Evolutionary conservation across 441 rosid species (phyloP).

Genomic region (Populus hybrid): DNA sequence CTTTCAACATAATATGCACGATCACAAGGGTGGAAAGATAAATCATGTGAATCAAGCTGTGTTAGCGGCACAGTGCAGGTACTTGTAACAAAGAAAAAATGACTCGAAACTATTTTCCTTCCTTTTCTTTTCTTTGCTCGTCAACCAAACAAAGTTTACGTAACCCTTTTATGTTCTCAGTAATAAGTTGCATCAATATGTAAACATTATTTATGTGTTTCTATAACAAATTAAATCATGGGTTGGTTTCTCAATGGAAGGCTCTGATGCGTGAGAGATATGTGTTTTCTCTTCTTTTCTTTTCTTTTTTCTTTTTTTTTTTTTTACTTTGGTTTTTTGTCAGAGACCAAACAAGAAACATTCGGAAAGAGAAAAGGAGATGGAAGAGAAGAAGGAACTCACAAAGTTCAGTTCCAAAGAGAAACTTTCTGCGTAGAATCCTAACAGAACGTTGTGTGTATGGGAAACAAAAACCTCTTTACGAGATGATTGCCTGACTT

Average conservation of each 20-base stretch:
- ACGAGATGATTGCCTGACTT: not conserved
- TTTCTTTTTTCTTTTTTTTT: too few species aligned
- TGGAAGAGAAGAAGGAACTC: not conserved
- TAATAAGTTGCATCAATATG: not conserved
- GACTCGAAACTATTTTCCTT: not conserved
- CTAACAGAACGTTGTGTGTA: not conserved
- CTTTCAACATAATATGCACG: not conserved
- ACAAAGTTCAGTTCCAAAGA: not conserved
- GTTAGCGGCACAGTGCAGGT: not conserved
- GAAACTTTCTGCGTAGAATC: not conserved
- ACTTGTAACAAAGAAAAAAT: not conserved
- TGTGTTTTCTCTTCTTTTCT: not conserved
- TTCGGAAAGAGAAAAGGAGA: not conserved
- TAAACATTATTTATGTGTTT: not conserved
- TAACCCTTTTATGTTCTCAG: not conserved
- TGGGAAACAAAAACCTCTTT: not conserved
- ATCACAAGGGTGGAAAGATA: not conserved
- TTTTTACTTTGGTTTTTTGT: too few species aligned
- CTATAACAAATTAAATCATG: not conserved
- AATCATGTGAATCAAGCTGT: not conserved
- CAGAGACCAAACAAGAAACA: not conserved
- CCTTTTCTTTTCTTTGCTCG: not conserved
- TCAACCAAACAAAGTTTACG: not conserved
- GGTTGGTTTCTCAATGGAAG: not conserved
- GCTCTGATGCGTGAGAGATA: not conserved